Evolutionary conservation across 2,329 filamentous ascomycete species (phyloP), one percentile per base, ranked within the genome.

Genomic region (Fusarium fujikuroi): DNA sequence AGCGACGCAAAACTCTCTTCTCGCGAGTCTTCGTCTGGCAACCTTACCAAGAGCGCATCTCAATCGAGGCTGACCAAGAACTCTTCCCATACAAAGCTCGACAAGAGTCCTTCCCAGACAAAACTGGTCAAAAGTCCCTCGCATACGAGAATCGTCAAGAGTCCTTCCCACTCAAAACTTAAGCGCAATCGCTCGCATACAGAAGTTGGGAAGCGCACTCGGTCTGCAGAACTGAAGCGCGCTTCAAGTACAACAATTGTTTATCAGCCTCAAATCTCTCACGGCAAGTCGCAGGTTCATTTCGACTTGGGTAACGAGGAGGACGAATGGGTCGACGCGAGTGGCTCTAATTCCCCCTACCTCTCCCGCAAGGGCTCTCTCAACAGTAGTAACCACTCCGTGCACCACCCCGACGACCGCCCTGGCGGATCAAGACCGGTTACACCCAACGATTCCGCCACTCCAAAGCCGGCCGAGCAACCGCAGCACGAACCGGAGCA

Each of bases 321-420:
- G 59, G 89, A 90, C 84, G 90, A 90, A 82, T 92, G 90, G 90
- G 88, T 92, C 46, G 90, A 92, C 80, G 89, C 90, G 66, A 91
- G 89, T 80, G 86, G 85, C 52, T 90, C 88, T 63, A 90, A 89
- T 58, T 91, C 89, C 16, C 90, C 90, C 9, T 87, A 89, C 69
- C 81, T 83, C 50, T 84, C 82, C 58, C 81, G 82, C 63, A 84
- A 84, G 72, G 81, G 85, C 32, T 89, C 87, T 5, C 80, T 87
- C 37, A 84, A 85, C 66, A 85, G 85, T 79, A 87, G 85, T 72
- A 85, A 82, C 25, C 86, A 85, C 60, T 85, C 85, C 18, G 72
- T 87, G 84, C 36, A 73, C 56, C 61, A 71, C 43, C 71, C 71
- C 46, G 71, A 73, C 79, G 84, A 34, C 86, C 83, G 74, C 82